Evolutionary conservation across 345 rosid genomes (phyloP).

Genomic region (Brassica rapa): DNA sequence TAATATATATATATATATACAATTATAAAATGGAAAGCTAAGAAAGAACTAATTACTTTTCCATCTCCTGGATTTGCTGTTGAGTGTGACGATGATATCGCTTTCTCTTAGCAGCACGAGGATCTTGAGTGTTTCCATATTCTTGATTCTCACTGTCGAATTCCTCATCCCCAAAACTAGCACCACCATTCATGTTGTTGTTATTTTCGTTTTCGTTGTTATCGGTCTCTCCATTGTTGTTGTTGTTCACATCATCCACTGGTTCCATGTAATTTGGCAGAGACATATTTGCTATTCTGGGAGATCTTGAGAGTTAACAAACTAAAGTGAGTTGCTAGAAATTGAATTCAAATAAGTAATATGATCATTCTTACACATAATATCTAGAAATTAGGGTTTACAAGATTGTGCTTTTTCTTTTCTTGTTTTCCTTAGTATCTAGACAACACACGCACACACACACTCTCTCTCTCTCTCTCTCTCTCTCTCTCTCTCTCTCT

Average conservation of each 20-base stretch:
- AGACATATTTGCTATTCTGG: constrained; percentile 12
- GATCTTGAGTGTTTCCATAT: constrained; percentile 59
- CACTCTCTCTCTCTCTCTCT: neutral
- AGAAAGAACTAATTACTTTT: constrained; percentile 55
- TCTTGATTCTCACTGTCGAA: constrained; percentile 60
- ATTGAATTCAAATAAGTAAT: neutral
- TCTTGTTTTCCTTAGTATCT: neutral
- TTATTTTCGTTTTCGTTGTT: neutral
- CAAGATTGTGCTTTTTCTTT: too few relatives aligned
- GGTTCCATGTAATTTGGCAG: constrained; percentile 17
- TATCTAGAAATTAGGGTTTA: constrained; percentile 1
- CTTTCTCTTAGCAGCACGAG: constrained; percentile 59
- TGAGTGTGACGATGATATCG: constrained; percentile 88
- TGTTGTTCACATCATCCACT: constrained; percentile 4
- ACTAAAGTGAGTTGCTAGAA: neutral
- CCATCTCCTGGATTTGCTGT: constrained; percentile 92
- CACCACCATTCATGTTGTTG: constrained; percentile 24
- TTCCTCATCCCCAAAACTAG: neutral
- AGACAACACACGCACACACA: neutral
- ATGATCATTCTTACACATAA: neutral
- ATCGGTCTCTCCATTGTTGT: neutral
- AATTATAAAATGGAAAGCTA: neutral
- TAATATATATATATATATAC: neutral
- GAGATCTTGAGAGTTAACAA: constrained; percentile 15
- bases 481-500: neutral